A percentile compares a stretch with the other conserved stretches of the same genome.
phyloP scores from a whole-genome alignment of 1,284 basidiomycete species.

The Flammula alnicola region DNA sequence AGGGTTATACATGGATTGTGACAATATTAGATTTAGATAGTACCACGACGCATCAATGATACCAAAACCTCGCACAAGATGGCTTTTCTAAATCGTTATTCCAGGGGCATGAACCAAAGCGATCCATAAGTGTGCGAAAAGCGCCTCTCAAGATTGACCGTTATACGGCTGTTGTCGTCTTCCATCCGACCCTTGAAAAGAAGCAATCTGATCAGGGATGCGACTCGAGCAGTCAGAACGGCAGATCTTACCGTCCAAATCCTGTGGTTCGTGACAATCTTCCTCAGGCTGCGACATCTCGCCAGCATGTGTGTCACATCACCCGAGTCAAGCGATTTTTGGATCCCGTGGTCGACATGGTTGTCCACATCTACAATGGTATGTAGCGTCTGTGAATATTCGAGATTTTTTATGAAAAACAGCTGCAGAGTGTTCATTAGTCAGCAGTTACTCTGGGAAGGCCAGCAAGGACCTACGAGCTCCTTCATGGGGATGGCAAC shows the following conservation, averaged over 20 bases:
- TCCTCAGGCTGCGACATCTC: slow-evolving; percentile 43
- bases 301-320: slow-evolving; percentile 50
- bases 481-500: slow-evolving; percentile 55
- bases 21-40: no score
- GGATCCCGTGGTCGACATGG: slow-evolving; percentile 50
- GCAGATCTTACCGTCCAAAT: slow-evolving; percentile 57
- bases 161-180: slow-evolving; percentile 12
- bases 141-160: slow-evolving; percentile 27
- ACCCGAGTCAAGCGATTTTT: slow-evolving; percentile 44
- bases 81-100: slow-evolving; percentile 13
- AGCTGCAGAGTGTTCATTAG: slow-evolving; percentile 26
- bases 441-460: background rate
- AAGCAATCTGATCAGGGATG: slow-evolving; percentile 1
- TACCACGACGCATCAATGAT: no score
- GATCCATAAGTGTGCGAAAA: slow-evolving; percentile 22
- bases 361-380: slow-evolving; percentile 54
- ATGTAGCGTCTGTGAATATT: slow-evolving; percentile 44
- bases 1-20: no score
- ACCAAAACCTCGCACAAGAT: background rate
- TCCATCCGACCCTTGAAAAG: slow-evolving; percentile 24
- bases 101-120: slow-evolving; percentile 42
- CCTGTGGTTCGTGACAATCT: slow-evolving; percentile 56
- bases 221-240: background rate
- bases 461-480: slow-evolving; percentile 40
- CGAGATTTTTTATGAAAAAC: slow-evolving; percentile 39